These are phyloP conservation scores for Chamaecrista fasciculata DNA, from an alignment of 306 rosid species.

Conservation along the genomic window DNA sequence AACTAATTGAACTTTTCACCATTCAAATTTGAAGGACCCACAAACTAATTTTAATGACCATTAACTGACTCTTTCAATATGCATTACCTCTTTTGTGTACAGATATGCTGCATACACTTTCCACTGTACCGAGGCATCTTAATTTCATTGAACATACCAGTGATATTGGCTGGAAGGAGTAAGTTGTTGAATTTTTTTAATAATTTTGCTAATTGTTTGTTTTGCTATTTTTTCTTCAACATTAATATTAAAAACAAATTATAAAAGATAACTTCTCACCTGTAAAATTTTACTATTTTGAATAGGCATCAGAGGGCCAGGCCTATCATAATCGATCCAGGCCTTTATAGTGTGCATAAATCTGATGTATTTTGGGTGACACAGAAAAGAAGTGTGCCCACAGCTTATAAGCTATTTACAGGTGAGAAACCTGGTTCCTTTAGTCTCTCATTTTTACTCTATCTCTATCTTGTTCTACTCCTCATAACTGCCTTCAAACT, in stretches of 20 bases:
- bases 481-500: background rate
- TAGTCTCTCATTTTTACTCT: slow-evolving; percentile 18
- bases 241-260: background rate
- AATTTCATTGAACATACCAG: slow-evolving; percentile 60
- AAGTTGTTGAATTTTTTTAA: slow-evolving; percentile 25
- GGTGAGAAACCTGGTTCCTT: slow-evolving; percentile 45
- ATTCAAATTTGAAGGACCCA: too few relatives aligned
- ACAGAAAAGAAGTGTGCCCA: slow-evolving; percentile 47
- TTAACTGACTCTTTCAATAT: slow-evolving; percentile 13
- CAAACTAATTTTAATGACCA: background rate
- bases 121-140: slow-evolving; percentile 43
- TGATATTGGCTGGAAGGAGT: slow-evolving; percentile 95
- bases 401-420: slow-evolving; percentile 81
- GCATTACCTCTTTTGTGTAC: slow-evolving; percentile 18
- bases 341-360: slow-evolving; percentile 44
- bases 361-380: slow-evolving; percentile 55
- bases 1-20: background rate
- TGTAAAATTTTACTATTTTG: slow-evolving; percentile 13
- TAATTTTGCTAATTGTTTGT: background rate
- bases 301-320: slow-evolving; percentile 51
- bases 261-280: background rate
- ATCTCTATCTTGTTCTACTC: slow-evolving; percentile 14
- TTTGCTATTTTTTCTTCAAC: slow-evolving; percentile 7
- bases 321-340: slow-evolving; percentile 55
- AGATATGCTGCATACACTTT: slow-evolving; percentile 48